These are phyloP conservation scores for Solanum pinnatisectum DNA, from an alignment of 257 asterid species.

Conservation along the genomic window DNA sequence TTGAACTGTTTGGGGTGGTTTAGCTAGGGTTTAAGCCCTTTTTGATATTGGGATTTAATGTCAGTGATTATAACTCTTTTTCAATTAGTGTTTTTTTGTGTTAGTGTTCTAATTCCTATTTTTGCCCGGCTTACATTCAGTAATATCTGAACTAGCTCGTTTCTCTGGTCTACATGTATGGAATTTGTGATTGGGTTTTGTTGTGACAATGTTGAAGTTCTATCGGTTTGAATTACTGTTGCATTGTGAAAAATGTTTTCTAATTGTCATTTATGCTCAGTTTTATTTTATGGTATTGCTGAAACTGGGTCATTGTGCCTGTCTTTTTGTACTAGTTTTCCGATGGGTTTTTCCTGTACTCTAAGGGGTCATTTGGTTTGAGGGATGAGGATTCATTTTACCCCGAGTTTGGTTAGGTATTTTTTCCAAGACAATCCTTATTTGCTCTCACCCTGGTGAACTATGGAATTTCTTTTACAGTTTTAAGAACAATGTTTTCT, in stretches of 20 bases:
- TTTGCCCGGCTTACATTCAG: background rate
- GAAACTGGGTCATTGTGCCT: background rate
- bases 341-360: background rate
- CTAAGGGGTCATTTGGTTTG: background rate
- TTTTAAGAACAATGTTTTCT: background rate
- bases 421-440: background rate
- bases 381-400: background rate
- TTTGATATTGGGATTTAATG: background rate
- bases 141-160: background rate
- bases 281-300: background rate
- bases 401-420: background rate
- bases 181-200: background rate
- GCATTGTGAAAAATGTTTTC: background rate
- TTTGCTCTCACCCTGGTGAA: background rate
- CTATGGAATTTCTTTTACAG: background rate
- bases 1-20: background rate
- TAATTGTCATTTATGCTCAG: background rate
- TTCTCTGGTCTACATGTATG: background rate
- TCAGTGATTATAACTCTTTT: background rate
- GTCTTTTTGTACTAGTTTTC: background rate
- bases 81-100: background rate
- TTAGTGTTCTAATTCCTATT: background rate
- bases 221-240: background rate
- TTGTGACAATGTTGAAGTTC: background rate
- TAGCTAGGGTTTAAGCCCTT: background rate